phyloP scores from a whole-genome alignment of 106 monocot genomes.

The Vanilla planifolia region DNA sequence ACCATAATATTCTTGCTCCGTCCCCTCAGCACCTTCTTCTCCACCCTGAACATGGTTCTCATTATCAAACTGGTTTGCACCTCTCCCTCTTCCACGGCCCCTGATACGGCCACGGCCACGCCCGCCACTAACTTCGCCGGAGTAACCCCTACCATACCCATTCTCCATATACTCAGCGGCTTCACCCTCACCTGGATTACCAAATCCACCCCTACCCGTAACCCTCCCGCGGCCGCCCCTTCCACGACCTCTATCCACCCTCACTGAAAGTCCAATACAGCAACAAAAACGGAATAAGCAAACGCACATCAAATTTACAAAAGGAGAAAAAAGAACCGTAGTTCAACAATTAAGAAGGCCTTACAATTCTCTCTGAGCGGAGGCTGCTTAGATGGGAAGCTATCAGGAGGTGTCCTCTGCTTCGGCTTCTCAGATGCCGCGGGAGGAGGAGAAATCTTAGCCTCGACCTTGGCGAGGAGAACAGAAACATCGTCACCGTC shows the following conservation, averaged over 20 bases:
- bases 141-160: conserved; percentile 9
- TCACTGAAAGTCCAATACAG: conserved; percentile 1
- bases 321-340: neutral
- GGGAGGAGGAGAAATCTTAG: conserved; percentile 8
- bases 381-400: conserved; percentile 3
- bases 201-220: conserved; percentile 5
- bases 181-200: conserved; percentile 5
- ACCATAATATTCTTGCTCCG: conserved; percentile 6
- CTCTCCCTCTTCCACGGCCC: conserved; percentile 22
- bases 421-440: conserved; percentile 1
- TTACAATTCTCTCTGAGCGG: conserved; percentile 2
- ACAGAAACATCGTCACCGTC: conserved; percentile 13
- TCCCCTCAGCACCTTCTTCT: neutral
- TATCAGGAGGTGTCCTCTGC: neutral
- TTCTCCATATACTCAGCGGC: neutral
- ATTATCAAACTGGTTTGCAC: neutral
- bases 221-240: conserved; percentile 13
- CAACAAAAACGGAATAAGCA: neutral
- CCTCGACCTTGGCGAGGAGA: conserved; percentile 17
- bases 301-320: neutral
- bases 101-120: conserved; percentile 4
- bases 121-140: conserved; percentile 7
- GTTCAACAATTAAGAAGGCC: too few species aligned
- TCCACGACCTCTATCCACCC: conserved; percentile 12
- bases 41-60: neutral